Evolutionary conservation across 352 stramenopile species (phyloP), one percentile per base, ranked within the genome.

Genomic region (Albugo candida): DNA sequence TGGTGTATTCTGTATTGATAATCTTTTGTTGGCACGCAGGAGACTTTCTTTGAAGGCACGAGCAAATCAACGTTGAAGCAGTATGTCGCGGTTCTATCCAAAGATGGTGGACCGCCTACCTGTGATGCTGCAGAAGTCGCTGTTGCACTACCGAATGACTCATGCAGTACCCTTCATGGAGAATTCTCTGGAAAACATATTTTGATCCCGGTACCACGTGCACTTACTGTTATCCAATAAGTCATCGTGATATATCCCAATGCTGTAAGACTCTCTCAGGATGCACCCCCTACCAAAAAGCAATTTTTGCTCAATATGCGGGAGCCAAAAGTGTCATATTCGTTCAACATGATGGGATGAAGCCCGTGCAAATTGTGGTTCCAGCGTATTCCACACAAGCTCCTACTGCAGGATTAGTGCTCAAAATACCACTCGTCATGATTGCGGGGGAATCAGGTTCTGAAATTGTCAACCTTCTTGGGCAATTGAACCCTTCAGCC

Each of bases 201-300:
- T 13, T 20, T 86, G 40, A 64, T 81, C 0, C 50, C 72, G 44
- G 73, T 31, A 31, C 24, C 24, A 31, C 24, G 24, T 31, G 24
- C 24, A 31, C 8, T 31, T 8, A 31, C 24, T 31, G 8, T 31
- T 8, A 31, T 31, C 24, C 8, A 31, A 3, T 31, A 8, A 31
- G 24, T 31, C 8, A 8, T 31, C 24, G 24, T 31, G 24, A 31
- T 31, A 10, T 3, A 3, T 31, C 24, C 8, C 24, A 31, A 31
- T 31, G 24, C 8, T 8, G 24, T 31, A 8, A 31, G 24, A 31
- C 49, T 20, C 54, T 77, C 13, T 48, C 55, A 13, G 60, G 64
- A 16, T 84, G 74, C 45, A 69, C 69, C 13, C 62, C 68, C 27
- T 68, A 84, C 36, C 71, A 84, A 35, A 83, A 84, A 38, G 71